A percentile compares a stretch with the other conserved stretches of the same genome.
These are phyloP conservation scores for Ganoderma meredithae DNA, from an alignment of 1,284 basidiomycete genomes.

Conservation along the genomic window DNA sequence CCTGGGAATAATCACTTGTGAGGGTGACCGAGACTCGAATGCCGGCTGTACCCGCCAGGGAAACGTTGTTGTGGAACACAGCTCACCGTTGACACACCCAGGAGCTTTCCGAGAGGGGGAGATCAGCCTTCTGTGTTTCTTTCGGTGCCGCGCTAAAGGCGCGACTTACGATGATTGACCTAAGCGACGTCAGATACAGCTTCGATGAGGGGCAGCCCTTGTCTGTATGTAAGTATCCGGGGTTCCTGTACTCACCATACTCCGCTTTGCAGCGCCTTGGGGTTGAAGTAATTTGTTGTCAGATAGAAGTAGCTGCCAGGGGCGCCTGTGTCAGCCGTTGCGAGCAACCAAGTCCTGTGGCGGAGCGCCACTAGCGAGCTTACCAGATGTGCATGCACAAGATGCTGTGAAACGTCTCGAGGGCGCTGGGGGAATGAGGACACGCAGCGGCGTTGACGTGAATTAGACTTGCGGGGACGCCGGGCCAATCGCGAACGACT, in stretches of 20 bases:
- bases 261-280: conserved; percentile 17
- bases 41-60: background rate
- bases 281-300: conserved; percentile 29
- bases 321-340: background rate
- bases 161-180: conserved; percentile 30
- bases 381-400: conserved; percentile 29
- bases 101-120: conserved; percentile 13
- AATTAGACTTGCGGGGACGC: background rate
- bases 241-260: conserved; percentile 23
- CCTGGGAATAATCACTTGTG: conserved; percentile 12
- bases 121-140: conserved; percentile 1
- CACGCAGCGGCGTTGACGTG: background rate
- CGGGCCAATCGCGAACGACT: background rate
- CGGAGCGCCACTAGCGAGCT: background rate
- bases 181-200: background rate
- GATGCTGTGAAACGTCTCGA: conserved; percentile 28
- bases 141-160: background rate
- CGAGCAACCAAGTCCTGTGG: background rate
- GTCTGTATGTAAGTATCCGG: background rate
- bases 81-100: conserved; percentile 25
- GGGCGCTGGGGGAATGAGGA: conserved; percentile 9
- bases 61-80: background rate
- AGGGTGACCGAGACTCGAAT: background rate
- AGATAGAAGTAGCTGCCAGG: conserved; percentile 26
- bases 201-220: background rate